Base-by-base conservation (phyloP, 768 basidiomycete genomes). In the Tulasnella calospora region DNA sequence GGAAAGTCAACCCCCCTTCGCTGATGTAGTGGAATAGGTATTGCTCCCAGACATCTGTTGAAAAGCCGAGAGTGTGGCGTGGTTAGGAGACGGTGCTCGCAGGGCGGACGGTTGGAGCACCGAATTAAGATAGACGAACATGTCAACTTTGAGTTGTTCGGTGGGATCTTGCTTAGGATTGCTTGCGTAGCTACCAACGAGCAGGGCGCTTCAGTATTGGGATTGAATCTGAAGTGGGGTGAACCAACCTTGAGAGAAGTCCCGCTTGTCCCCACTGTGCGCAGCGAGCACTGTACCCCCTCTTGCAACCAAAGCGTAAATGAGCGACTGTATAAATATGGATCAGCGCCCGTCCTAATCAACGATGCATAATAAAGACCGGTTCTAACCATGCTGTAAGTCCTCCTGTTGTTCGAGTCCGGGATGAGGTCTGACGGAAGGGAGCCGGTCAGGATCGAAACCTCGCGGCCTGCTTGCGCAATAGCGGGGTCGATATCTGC, bases 11-110 rank as follows among this genome's bases (percentile, higher is more conserved):
- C 0, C 94, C 94, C 21, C 91, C 91, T 80, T 95, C 94, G 7
- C 94, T 93, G 81, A 97, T 88, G 84, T 98, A 98, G 85, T 98
- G 96, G 82, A 98, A 96, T 15, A 96, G 87, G 82, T 93, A 96
- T 85, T 96, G 92, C 82, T 94, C 94, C 94, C 94, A 95, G 78
- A 92, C 93, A 87, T 95, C 94, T 77, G 91, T 91, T 4, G 30
- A 36, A 57, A 47, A 92, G 86, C 84, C 92, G 93, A 86, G 91
- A 92, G n/a, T 12, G 76, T 41, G 33, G 27, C 9, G 83, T 86
- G 82, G 76, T 71, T 78, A 23, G 27, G 61, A 51, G 30, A 78
- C 21, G 35, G 21, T 19, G 36, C 21, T 35, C 40, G 12, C 6
- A 38, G 40, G 41, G 69, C 5, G 38, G 76, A 13, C 41, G 13